These are phyloP conservation scores for Ceratocystis lukuohia DNA, from an alignment of 2,329 filamentous ascomycete genomes.

Conservation along the genomic window DNA sequence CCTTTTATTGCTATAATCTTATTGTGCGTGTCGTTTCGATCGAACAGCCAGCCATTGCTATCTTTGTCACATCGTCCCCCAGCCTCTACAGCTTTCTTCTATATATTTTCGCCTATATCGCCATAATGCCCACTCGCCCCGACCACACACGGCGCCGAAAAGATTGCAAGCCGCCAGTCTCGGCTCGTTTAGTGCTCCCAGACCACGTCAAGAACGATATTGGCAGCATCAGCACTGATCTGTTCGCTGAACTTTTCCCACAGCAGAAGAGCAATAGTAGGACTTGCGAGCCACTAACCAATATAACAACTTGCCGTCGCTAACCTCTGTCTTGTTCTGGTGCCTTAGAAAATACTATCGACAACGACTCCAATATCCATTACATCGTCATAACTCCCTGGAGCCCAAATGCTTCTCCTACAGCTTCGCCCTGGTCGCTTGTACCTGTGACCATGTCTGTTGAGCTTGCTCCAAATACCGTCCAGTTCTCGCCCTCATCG, in stretches of 20 bases:
- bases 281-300: neutral
- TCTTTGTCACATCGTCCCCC: neutral
- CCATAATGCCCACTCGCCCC: slow-evolving; percentile 8
- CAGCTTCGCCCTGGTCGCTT: slow-evolving; percentile 68
- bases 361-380: slow-evolving; percentile 33
- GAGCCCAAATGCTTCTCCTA: slow-evolving; percentile 43
- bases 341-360: slow-evolving; percentile 24
- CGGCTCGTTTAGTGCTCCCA: slow-evolving; percentile 71
- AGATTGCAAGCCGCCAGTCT: slow-evolving; percentile 58
- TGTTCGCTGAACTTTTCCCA: slow-evolving; percentile 71
- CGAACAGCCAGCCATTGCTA: too few species aligned
- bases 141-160: slow-evolving; percentile 18
- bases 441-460: slow-evolving; percentile 58
- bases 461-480: slow-evolving; percentile 57
- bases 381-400: slow-evolving; percentile 65
- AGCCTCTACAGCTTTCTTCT: neutral
- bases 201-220: slow-evolving; percentile 74
- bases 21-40: neutral
- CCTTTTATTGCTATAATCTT: neutral
- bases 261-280: slow-evolving; percentile 20
- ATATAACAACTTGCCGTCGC: neutral
- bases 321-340: slow-evolving; percentile 22
- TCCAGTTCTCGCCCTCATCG: slow-evolving; percentile 64
- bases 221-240: slow-evolving; percentile 73
- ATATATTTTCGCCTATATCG: neutral